Evolutionary conservation across 2,329 filamentous ascomycete species (phyloP), one percentile per base, ranked within the genome.

Genomic region (Stemphylium lycopersici): DNA sequence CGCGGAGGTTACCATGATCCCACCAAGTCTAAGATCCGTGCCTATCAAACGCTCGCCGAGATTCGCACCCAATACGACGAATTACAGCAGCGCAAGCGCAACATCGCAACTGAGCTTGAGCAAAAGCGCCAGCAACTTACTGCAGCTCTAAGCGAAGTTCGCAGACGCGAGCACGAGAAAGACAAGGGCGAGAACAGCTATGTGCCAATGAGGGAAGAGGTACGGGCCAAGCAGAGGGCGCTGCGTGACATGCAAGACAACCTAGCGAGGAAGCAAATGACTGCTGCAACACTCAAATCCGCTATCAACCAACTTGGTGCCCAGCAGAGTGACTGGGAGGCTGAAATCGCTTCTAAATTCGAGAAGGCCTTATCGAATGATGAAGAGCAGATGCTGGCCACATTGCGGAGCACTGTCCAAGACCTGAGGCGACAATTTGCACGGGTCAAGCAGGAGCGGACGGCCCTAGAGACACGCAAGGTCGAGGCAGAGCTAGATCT

Each of bases 1-100:
- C 97, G 92, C 43, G 95, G 95, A 80, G 95, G 95, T 66, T 99
- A 89, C 71, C 89, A 96, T 59, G 95, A 99, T 70, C 86, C 90
- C 10, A 85, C 90, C 31, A 89, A 88, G 63, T 98, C 93, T 1
- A 88, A 93, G 18, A 82, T 98, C n/a, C 89, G 93, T 66, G 91
- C 90, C 24, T 89, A 96, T 26, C 88, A 88, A 55, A 83, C 86
- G 4, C 85, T 93, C 29, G 86, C 87, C 50, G 88, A 86, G 66
- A 91, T 89, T 81, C 86, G 92, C 32, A 83, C 87, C 45, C 87
- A 91, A 68, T 89, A 86, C 61, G 91, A 96, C 42, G 77, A 80
- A 8, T 83, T 92, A 48, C 80, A 84, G 52, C 80, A 79, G 12
- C 84, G 90, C 49, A 84, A 87, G 36, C 78, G 79, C 5, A 85